Evolutionary conservation across 441 rosid genomes (phyloP), one percentile per base, ranked within the genome.

Genomic region (Gossypium schwendimanii): DNA sequence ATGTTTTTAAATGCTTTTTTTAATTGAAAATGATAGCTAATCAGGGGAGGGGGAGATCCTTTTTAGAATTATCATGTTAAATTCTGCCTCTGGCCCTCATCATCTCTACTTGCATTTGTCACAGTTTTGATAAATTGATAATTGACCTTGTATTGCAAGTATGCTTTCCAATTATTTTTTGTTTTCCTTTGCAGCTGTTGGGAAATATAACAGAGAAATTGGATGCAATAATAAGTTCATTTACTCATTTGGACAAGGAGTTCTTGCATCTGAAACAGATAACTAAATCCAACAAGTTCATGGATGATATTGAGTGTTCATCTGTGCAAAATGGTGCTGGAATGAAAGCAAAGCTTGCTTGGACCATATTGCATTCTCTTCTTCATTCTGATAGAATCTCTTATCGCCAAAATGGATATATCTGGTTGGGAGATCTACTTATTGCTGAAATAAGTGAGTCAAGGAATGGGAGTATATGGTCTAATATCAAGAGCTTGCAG

Each of bases 301-400:
- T 88, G 73, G 90, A 86, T 72, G 84, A 83, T 77, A 80, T 90
- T 58, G 83, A 83, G 72, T 81, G 45, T 62, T 77, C 81, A 17
- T 75, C 69, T 49, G 72, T 77, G 69, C 85, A 81, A 80, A 83
- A 78, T 74, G 89, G 84, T 76, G 76, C 80, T 26, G 77, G 74
- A 78, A 68, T 77, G 84, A 84, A 93, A 71, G 87, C 83, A 66
- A 92, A 89, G 79, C 86, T 87, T 57, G 79, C 92, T 39, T 96
- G 99, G 99, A 87, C 91, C 73, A 90, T 91, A 53, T 81, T 93
- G 77, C 99, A 96, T 80, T 96, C 97, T 73, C 99, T 96, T 81
- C 94, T 96, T 80, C 99, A 96, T 81, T 96, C 98, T 28, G 93
- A 88, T 75, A 90, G 94, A 76, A 82, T 85, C 76, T 83, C 93